Evolutionary conservation across 176 grass and related monocot species (phyloP).

Genomic region (Oryza officinalis): DNA sequence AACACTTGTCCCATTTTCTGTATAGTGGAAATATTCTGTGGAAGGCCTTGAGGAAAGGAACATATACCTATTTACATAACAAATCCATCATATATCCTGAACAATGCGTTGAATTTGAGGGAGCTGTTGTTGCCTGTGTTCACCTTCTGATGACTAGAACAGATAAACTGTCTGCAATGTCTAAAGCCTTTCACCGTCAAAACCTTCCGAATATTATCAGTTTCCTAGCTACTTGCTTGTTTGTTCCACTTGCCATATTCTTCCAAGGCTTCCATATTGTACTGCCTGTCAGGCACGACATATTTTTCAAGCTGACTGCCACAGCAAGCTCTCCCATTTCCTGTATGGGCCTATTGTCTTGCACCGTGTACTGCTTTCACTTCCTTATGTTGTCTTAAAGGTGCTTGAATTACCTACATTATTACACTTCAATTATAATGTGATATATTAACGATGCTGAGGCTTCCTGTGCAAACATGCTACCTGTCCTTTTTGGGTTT

Average conservation of each 20-base stretch:
- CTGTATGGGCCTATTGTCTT: slow-evolving; percentile 3
- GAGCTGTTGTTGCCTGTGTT: slow-evolving; percentile 26
- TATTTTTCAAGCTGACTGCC: not conserved
- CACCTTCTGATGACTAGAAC: slow-evolving; percentile 28
- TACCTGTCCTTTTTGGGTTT: not conserved
- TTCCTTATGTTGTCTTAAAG: slow-evolving; percentile 7
- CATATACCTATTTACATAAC: too few species aligned
- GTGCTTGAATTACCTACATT: not conserved
- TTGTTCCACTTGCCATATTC: slow-evolving; percentile 23
- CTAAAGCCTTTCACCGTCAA: slow-evolving; percentile 25
- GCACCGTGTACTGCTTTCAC: not conserved
- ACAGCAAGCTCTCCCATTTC: slow-evolving; percentile 11
- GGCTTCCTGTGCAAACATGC: not conserved
- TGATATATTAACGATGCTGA: too few species aligned
- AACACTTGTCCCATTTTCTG: not conserved
- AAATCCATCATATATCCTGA: not conserved
- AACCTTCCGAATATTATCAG: slow-evolving; percentile 29
- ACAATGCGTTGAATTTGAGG: slow-evolving; percentile 16
- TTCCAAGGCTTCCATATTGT: slow-evolving; percentile 18
- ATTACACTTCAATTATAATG: not conserved
- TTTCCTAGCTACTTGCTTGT: slow-evolving; percentile 22
- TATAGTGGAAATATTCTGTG: slow-evolving; percentile 26
- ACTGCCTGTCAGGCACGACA: slow-evolving; percentile 5
- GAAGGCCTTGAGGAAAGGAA: not conserved
- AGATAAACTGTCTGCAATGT: slow-evolving; percentile 20